Conservation (phyloP, 352 stramenopile species). For the Pythium biforme region DNA sequence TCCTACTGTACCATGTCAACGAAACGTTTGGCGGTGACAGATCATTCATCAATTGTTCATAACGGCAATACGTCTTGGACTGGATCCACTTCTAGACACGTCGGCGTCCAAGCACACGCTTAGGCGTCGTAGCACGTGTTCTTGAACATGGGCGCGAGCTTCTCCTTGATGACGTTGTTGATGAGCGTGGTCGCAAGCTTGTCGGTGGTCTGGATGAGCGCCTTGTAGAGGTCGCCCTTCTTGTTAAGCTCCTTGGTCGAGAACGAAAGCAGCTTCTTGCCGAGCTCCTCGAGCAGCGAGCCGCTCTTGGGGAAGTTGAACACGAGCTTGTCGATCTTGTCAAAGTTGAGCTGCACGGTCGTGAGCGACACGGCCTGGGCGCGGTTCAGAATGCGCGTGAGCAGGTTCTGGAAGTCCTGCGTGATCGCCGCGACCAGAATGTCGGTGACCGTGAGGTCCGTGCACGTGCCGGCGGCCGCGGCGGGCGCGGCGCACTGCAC, state of each 20-base stretch:
- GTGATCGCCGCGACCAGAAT: conserved; percentile 38
- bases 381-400: conserved; percentile 35
- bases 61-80: too few relatives aligned
- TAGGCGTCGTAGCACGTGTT: conserved; percentile 45
- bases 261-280: conserved; percentile 49
- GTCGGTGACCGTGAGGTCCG: conserved; percentile 43
- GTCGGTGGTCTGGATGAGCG: conserved; percentile 38
- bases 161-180: conserved; percentile 46
- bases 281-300: conserved; percentile 43
- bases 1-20: too few relatives aligned
- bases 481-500: conserved; percentile 31
- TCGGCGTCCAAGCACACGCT: too few relatives aligned
- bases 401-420: conserved; percentile 29
- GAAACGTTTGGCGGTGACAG: too few relatives aligned
- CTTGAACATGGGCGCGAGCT: conserved; percentile 41
- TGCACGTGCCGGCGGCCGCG: conserved; percentile 41
- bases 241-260: conserved; percentile 57
- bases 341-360: conserved; percentile 35
- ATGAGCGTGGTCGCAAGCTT: conserved; percentile 44
- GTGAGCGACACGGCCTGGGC: conserved; percentile 36
- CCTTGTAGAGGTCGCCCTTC: conserved; percentile 59
- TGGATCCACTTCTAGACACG: too few relatives aligned
- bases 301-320: conserved; percentile 44
- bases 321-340: conserved; percentile 51
- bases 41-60: conserved; percentile 1